Evolutionary conservation across 2,329 filamentous ascomycete genomes (phyloP).

Genomic region (Fonsecaea erecta): DNA sequence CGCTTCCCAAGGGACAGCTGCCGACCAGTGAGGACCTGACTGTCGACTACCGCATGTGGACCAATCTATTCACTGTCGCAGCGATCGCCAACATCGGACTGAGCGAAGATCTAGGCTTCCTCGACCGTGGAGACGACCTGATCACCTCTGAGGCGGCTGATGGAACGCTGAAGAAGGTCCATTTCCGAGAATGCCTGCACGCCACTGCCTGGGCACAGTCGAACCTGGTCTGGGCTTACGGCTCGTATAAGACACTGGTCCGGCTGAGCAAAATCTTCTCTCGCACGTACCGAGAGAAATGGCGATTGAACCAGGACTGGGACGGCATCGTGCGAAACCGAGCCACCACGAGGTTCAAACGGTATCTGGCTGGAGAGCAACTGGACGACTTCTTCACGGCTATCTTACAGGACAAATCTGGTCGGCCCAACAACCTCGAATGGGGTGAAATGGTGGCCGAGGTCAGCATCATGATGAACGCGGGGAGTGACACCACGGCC

Average conservation of each 20-base stretch:
- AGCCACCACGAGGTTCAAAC: conserved; percentile 49
- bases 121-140: conserved; percentile 44
- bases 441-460: conserved; percentile 27
- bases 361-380: conserved; percentile 57
- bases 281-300: conserved; percentile 33
- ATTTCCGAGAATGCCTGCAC: conserved; percentile 30
- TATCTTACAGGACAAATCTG: conserved; percentile 42
- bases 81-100: conserved; percentile 49
- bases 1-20: conserved; percentile 9
- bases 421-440: conserved; percentile 50
- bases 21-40: conserved; percentile 38
- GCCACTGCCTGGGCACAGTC: conserved; percentile 26
- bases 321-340: conserved; percentile 54
- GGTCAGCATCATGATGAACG: conserved; percentile 32
- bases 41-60: conserved; percentile 46
- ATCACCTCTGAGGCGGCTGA: conserved; percentile 38
- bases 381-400: conserved; percentile 61
- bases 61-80: conserved; percentile 45
- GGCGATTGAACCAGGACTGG: conserved; percentile 43
- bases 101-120: conserved; percentile 44
- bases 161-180: conserved; percentile 25
- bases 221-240: conserved; percentile 38
- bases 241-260: conserved; percentile 34
- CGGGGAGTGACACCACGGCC: conserved; percentile 29
- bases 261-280: conserved; percentile 31